Base-by-base conservation (phyloP, 1,284 basidiomycete species). In the Volvariella surrecta region DNA sequence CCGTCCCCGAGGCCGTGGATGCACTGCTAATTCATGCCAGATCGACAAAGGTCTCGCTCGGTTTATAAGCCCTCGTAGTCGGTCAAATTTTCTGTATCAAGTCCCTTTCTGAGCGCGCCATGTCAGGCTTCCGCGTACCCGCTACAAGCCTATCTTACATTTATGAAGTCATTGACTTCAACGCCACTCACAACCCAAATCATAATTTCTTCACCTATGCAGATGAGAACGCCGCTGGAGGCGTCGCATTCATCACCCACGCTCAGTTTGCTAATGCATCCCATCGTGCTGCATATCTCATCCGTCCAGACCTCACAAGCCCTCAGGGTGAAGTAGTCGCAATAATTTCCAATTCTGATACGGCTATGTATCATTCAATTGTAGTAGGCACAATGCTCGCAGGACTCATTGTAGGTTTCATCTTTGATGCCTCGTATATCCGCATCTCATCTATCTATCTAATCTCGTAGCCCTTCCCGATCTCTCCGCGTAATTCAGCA, bases 301-400 rank as follows among this genome's bases (percentile, higher is more conserved):
- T 62, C 22, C 52, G 58, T 6, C 58, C 61, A 3, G 48, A 46
- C 16, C 52, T 55, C 21, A 37, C 41, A 13, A 56, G 55, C 2
- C 42, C 46, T 4, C 51, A 58, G 8, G 52, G 56, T 41, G 54
- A 54, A 37, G 54, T 64, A 17, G 54, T 64, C 11, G 61, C 55
- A 13, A 24, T 64, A 7, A 46, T 66, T 24, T 55, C 60, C 4
- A 50, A 59, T 13, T 43, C 51, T 21, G 64, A 64, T 37, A 54
- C 55, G 3, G 37, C 62, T 3, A 47, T 61, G 8, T 65, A 65
- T 47, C 58, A 60, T 16, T 53, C 61, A 1, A 47, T 60, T 1
- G 40, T 57, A 0, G 42, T 55, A 0, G 64, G 62, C 1, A 49
- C 63, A 22, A 51, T 58, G 16, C 47, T 49, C 32, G 60, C 60